These are phyloP conservation scores for Nevesoporus exiguus DNA, from an alignment of 768 basidiomycete species.

Conservation along the genomic window DNA sequence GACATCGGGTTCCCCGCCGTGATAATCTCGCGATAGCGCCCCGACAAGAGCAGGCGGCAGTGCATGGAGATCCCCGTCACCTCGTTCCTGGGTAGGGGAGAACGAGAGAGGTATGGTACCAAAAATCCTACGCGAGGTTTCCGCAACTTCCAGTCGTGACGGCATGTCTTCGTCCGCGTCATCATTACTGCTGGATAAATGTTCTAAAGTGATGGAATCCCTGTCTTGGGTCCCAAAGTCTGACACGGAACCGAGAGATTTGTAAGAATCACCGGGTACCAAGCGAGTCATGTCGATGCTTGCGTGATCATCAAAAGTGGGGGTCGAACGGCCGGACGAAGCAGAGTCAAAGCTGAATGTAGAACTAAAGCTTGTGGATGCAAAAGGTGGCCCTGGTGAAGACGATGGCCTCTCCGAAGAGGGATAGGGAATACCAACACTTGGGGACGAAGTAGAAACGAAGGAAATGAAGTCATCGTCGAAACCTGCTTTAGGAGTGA, in stretches of 20 bases:
- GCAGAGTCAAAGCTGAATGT: conserved; percentile 26
- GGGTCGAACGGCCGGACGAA: conserved; percentile 27
- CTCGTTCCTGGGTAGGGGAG: conserved; percentile 18
- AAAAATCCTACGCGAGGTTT: conserved; percentile 50
- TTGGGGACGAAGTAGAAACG: conserved; percentile 51
- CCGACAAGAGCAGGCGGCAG: conserved; percentile 1
- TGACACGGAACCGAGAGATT: conserved; percentile 55
- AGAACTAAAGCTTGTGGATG: conserved; percentile 23
- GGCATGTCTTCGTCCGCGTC: conserved; percentile 38
- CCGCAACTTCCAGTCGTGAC: conserved; percentile 46
- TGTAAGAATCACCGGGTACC: conserved; percentile 37
- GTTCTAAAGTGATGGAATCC: conserved; percentile 22
- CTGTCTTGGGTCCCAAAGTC: conserved; percentile 50
- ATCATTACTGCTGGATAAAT: not conserved
- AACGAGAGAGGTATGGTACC: conserved; percentile 27
- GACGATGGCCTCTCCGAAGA: conserved; percentile 2
- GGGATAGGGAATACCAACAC: not conserved
- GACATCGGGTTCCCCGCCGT: conserved; percentile 18
- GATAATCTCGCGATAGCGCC: conserved; percentile 28
- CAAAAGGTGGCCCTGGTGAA: conserved; percentile 4
- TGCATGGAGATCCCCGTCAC: not conserved
- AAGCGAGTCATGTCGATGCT: conserved; percentile 17
- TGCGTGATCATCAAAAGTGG: conserved; percentile 18
- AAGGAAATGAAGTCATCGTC: conserved; percentile 83
- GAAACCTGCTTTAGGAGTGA: conserved; percentile 45